Evolutionary conservation across 768 basidiomycete species (phyloP).

Genomic region (Russula sp.): DNA sequence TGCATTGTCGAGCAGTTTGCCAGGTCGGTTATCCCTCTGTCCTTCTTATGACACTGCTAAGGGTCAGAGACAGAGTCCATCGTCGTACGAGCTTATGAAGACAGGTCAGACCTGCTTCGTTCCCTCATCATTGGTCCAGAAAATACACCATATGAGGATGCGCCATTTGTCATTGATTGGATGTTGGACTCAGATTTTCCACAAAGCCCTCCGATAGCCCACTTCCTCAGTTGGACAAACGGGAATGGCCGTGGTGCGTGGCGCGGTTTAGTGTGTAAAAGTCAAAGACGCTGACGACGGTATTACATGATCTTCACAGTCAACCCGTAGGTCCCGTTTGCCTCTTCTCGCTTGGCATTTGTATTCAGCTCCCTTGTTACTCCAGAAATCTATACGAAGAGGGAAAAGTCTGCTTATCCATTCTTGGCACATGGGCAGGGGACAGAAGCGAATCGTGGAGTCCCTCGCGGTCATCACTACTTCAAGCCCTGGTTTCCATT

Average conservation of each 20-base stretch:
- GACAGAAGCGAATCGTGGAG: conserved; percentile 87
- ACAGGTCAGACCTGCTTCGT: conserved; percentile 79
- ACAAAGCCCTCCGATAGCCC: conserved; percentile 74
- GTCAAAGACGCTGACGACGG: neutral
- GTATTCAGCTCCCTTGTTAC: neutral
- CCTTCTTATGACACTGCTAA: neutral
- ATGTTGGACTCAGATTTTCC: conserved; percentile 81
- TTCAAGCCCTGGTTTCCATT: conserved; percentile 90
- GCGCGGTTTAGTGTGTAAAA: neutral
- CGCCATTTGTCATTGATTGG: conserved; percentile 95
- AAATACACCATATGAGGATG: conserved; percentile 93
- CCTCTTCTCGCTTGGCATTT: neutral
- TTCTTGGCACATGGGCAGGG: conserved; percentile 87
- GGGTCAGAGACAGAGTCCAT: conserved; percentile 56
- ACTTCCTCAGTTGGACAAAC: conserved; percentile 92
- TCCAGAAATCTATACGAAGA: conserved; percentile 86
- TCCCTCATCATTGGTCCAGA: conserved; percentile 88
- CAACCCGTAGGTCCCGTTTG: conserved; percentile 57
- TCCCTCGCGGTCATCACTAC: conserved; percentile 70
- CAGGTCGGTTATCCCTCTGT: conserved; percentile 44
- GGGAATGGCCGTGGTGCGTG: conserved; percentile 77
- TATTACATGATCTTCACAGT: conserved; percentile 33
- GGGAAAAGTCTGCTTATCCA: conserved; percentile 89
- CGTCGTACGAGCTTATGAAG: conserved; percentile 84
- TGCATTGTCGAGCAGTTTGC: conserved; percentile 68